Percentiles rank a stretch among this genome's conserved stretches.
Evolutionary conservation across 495 filamentous ascomycete species (phyloP).

Genomic region (Tetracladium marchalianum): DNA sequence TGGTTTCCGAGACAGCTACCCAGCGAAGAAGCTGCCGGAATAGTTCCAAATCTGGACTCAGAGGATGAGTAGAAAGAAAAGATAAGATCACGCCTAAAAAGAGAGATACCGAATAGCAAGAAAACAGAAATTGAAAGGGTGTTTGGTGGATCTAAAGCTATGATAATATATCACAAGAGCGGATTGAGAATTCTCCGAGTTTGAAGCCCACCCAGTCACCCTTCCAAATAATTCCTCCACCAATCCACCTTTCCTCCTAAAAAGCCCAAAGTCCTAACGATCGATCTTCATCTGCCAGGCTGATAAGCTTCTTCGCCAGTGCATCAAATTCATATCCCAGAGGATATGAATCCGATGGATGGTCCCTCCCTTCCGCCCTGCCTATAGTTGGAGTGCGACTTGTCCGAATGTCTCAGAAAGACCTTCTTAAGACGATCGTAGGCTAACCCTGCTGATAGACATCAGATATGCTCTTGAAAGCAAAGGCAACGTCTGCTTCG

Average conservation of each 20-base stretch:
- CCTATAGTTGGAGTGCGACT: constrained; percentile 17
- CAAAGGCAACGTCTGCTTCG: constrained; percentile 8
- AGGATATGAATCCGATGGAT: constrained; percentile 8
- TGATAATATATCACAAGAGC: constrained; percentile 14
- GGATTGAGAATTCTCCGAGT: neutral
- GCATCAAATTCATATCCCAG: constrained; percentile 1
- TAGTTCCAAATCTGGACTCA: constrained; percentile 7
- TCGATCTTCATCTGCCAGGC: constrained; percentile 11
- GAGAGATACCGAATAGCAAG: neutral
- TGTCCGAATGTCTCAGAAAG: constrained; percentile 13
- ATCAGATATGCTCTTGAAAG: constrained; percentile 12
- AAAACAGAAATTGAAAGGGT: constrained; percentile 1
- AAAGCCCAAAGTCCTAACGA: constrained; percentile 4
- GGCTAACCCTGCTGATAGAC: constrained; percentile 11
- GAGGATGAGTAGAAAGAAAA: constrained; percentile 8
- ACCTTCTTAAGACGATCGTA: constrained; percentile 9
- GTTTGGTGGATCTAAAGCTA: constrained; percentile 15
- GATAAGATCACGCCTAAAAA: neutral
- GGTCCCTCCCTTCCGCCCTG: constrained; percentile 21
- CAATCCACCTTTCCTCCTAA: constrained; percentile 1
- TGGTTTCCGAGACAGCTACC: constrained; percentile 63
- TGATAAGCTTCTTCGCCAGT: constrained; percentile 16
- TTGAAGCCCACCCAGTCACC: constrained; percentile 1
- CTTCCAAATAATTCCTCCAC: constrained; percentile 4
- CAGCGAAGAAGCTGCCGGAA: constrained; percentile 14